Conservation (phyloP, 805 yeast species). For the Sporopachydermia quercuum region DNA sequence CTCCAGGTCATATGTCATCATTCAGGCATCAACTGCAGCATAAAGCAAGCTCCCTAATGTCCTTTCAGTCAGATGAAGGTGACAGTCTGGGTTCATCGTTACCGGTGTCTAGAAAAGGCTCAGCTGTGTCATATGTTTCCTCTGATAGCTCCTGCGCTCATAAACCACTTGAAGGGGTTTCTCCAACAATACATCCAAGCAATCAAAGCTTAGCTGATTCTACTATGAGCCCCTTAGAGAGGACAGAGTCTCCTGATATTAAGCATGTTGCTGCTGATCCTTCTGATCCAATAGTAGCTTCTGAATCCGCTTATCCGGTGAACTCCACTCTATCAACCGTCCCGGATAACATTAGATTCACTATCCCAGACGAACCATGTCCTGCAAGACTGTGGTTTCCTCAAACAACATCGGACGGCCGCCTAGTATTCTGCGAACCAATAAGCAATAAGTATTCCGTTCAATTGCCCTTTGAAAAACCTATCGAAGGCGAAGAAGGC, state of each 20-base stretch:
- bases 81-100: background rate
- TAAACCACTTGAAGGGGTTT: too few species aligned
- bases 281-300: background rate
- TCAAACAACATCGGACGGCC: conserved; percentile 2
- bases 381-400: conserved; percentile 1
- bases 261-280: too few species aligned
- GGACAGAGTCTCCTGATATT: background rate
- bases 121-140: background rate
- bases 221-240: background rate
- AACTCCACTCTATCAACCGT: background rate
- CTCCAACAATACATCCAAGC: background rate
- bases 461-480: background rate
- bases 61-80: background rate
- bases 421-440: conserved; percentile 3
- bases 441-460: background rate
- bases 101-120: background rate
- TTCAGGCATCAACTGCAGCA: background rate
- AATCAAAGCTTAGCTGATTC: background rate
- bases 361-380: background rate
- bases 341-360: background rate
- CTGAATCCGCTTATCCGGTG: too few species aligned
- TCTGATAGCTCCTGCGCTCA: background rate
- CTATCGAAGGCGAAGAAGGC: background rate
- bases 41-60: background rate
- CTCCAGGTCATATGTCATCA: background rate